phyloP scores from a whole-genome alignment of 768 basidiomycete species.

The Phylloporus sp. region DNA sequence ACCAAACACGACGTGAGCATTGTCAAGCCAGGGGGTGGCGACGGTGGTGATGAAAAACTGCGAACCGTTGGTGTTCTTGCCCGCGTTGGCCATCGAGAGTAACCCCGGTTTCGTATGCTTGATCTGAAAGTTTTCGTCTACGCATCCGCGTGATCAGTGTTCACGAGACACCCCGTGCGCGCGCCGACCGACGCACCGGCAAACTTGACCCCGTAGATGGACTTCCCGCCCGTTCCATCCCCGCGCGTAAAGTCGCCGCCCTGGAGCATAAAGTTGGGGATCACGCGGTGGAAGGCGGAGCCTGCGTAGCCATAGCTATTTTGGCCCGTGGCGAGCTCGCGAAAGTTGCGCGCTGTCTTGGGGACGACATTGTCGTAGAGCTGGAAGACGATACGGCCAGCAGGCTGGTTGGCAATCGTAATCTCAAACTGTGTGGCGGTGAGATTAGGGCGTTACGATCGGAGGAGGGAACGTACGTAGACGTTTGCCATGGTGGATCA shows the following conservation, averaged over 20 bases:
- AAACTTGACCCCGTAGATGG: conserved; percentile 70
- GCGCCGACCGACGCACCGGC: too few relatives aligned
- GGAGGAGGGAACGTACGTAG: conserved; percentile 4
- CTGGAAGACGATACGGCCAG: conserved; percentile 73
- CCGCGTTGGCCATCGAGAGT: conserved; percentile 79
- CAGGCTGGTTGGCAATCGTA: conserved; percentile 34
- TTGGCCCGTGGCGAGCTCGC: conserved; percentile 76
- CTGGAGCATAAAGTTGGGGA: conserved; percentile 84
- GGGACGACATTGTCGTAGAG: conserved; percentile 79
- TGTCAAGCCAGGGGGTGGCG: conserved; percentile 36
- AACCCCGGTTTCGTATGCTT: conserved; percentile 69
- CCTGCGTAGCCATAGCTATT: conserved; percentile 72
- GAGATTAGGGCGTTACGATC: too few relatives aligned
- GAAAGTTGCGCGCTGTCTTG: conserved; percentile 77
- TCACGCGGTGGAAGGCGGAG: conserved; percentile 73
- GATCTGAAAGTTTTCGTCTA: conserved; percentile 81
- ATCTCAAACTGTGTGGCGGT: conserved; percentile 71
- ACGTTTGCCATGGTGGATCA: conserved; percentile 22
- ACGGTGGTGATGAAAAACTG: conserved; percentile 93
- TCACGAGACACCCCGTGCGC: too few relatives aligned
- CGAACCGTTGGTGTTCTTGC: conserved; percentile 78
- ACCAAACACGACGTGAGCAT: conserved; percentile 16
- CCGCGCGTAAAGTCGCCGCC: conserved; percentile 78
- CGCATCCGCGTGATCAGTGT: conserved; percentile 24
- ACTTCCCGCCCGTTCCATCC: conserved; percentile 76